Conservation (phyloP, 2,329 filamentous ascomycete genomes). For the Phoma sp. region DNA sequence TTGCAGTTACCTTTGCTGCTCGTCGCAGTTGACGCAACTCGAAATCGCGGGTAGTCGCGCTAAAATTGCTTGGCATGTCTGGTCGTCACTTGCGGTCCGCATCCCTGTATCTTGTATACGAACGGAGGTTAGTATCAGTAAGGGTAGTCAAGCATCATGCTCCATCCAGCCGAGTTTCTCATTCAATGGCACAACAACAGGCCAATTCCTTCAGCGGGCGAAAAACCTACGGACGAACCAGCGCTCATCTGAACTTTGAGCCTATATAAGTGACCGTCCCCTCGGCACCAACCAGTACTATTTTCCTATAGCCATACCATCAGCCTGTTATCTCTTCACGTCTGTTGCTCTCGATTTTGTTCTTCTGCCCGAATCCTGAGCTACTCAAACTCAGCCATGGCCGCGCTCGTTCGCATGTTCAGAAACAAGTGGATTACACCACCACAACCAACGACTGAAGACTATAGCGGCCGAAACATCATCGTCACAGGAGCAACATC, state of each 20-base stretch:
- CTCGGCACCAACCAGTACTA: neutral
- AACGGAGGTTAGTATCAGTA: slow-evolving; percentile 2
- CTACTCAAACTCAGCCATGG: no score
- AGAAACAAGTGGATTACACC: slow-evolving; percentile 44
- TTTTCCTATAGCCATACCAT: no score
- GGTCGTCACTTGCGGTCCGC: slow-evolving; percentile 4
- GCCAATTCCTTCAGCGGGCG: neutral
- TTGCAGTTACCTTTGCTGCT: slow-evolving; percentile 24
- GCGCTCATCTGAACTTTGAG: neutral
- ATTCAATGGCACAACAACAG: neutral
- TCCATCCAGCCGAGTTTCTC: neutral
- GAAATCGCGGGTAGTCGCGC: slow-evolving; percentile 13
- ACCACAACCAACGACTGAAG: slow-evolving; percentile 43
- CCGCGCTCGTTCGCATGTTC: slow-evolving; percentile 34
- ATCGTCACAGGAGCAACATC: slow-evolving; percentile 56
- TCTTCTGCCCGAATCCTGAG: no score
- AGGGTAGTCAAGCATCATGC: neutral
- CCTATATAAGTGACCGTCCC: neutral
- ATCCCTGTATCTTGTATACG: slow-evolving; percentile 5
- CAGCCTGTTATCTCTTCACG: slow-evolving; percentile 53
- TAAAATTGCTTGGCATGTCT: slow-evolving; percentile 8
- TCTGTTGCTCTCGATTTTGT: slow-evolving; percentile 45
- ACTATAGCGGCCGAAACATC: slow-evolving; percentile 50
- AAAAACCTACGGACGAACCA: neutral
- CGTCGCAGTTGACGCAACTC: slow-evolving; percentile 16